Conservation (phyloP, 306 rosid species). For the Cucumis melo region DNA sequence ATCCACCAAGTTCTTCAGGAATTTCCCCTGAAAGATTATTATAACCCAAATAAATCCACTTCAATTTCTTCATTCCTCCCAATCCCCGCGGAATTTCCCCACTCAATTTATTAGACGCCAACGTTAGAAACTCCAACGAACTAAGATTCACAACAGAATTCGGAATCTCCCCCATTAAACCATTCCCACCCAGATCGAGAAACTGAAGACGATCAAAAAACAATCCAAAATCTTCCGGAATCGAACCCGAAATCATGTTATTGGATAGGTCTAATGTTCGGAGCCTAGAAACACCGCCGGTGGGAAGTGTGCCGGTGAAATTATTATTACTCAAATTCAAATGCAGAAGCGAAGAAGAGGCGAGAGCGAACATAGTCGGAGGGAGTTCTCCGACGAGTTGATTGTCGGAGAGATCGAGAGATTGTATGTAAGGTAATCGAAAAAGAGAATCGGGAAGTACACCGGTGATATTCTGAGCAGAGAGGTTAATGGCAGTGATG, state of each 20-base stretch:
- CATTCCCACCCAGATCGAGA: slow-evolving; percentile 82
- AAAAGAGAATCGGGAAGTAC: slow-evolving; percentile 31
- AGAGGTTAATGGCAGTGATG: slow-evolving; percentile 32
- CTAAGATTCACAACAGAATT: slow-evolving; percentile 41
- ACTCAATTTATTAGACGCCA: slow-evolving; percentile 69
- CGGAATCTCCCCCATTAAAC: slow-evolving; percentile 55
- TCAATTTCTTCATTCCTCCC: slow-evolving; percentile 42
- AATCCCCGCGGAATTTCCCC: slow-evolving; percentile 49
- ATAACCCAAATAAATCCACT: slow-evolving; percentile 76
- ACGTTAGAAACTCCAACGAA: slow-evolving; percentile 40
- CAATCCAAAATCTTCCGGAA: slow-evolving; percentile 40
- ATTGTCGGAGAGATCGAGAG: slow-evolving; percentile 70
- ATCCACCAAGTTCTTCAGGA: slow-evolving; percentile 48
- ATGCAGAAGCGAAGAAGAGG: slow-evolving; percentile 25
- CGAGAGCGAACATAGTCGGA: background rate
- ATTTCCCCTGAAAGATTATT: slow-evolving; percentile 73
- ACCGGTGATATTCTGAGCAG: slow-evolving; percentile 59
- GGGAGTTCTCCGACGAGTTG: slow-evolving; percentile 37
- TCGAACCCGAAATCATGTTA: slow-evolving; percentile 71
- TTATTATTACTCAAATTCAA: slow-evolving; percentile 84
- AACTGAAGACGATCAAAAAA: slow-evolving; percentile 38
- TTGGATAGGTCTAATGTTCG: slow-evolving; percentile 63
- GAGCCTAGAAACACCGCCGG: slow-evolving; percentile 23
- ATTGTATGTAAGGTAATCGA: slow-evolving; percentile 24
- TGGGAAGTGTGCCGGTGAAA: slow-evolving; percentile 57